These are phyloP conservation scores for Caloboletus firmus DNA, from an alignment of 1,284 basidiomycete genomes.

Conservation along the genomic window DNA sequence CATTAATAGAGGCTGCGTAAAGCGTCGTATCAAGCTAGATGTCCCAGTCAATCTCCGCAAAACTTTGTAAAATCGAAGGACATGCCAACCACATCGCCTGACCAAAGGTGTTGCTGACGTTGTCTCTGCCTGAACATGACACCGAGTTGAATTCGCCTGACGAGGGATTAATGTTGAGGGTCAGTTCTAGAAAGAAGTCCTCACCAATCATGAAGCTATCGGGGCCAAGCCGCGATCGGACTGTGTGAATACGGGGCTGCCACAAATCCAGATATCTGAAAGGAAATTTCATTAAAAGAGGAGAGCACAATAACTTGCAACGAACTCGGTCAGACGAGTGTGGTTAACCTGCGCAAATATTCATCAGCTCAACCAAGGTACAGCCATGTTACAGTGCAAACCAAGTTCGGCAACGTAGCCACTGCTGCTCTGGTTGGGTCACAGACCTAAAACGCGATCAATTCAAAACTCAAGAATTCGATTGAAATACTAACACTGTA, in stretches of 20 bases:
- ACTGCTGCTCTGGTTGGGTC: constrained; percentile 44
- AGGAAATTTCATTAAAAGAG: neutral
- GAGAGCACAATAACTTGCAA: neutral
- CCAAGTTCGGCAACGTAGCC: constrained; percentile 50
- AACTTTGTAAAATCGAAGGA: neutral
- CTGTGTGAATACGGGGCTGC: constrained; percentile 49
- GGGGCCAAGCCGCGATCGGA: constrained; percentile 45
- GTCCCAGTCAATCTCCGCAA: neutral
- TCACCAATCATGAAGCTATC: constrained; percentile 48
- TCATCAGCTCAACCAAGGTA: neutral
- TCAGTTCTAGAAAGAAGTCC: neutral
- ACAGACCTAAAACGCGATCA: constrained; percentile 39
- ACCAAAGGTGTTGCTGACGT: constrained; percentile 52
- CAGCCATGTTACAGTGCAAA: constrained; percentile 18
- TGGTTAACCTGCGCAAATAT: constrained; percentile 44
- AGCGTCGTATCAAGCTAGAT: constrained; percentile 45
- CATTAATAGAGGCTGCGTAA: constrained; percentile 51
- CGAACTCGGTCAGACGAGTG: constrained; percentile 47
- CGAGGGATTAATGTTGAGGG: neutral
- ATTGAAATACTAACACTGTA: constrained; percentile 43
- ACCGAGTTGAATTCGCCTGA: constrained; percentile 54
- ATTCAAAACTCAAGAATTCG: neutral
- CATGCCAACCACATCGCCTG: constrained; percentile 51
- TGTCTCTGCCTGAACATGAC: constrained; percentile 48
- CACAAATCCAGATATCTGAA: constrained; percentile 52